Percentiles rank a stretch among this genome's conserved stretches.
phyloP scores from a whole-genome alignment of 2,329 filamentous ascomycete genomes.

The Passalora sequoiae region DNA sequence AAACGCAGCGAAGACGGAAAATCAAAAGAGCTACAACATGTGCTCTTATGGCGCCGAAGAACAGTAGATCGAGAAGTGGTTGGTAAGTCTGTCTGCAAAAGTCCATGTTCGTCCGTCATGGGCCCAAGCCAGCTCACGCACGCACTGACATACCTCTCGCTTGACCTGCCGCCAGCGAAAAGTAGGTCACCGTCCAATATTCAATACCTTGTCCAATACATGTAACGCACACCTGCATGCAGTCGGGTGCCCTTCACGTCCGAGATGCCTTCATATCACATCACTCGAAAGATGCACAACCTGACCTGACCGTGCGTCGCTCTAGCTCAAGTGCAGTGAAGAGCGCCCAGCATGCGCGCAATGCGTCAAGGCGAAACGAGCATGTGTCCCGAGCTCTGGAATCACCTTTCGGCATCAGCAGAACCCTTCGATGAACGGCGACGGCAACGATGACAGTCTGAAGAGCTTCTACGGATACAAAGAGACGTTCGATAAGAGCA shows the following conservation, averaged over 20 bases:
- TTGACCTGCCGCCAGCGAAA: slow-evolving; percentile 34
- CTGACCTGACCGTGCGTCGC: slow-evolving; percentile 2
- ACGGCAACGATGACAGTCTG: slow-evolving; percentile 43
- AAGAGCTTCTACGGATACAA: slow-evolving; percentile 62
- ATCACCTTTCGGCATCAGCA: slow-evolving; percentile 65
- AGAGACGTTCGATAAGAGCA: slow-evolving; percentile 58
- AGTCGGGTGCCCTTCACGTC: no score
- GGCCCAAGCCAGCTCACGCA: background rate
- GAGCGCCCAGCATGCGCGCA: slow-evolving; percentile 57
- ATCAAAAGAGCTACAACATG: no score
- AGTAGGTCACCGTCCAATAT: slow-evolving; percentile 21
- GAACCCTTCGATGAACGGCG: slow-evolving; percentile 62
- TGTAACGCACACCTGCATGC: background rate
- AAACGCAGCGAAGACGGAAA: no score
- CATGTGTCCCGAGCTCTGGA: slow-evolving; percentile 57
- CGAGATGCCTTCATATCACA: no score
- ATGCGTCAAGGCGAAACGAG: slow-evolving; percentile 56
- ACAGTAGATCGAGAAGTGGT: slow-evolving; percentile 1
- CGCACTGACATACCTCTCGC: slow-evolving; percentile 9
- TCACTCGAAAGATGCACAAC: no score
- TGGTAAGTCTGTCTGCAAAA: no score
- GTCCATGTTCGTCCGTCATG: slow-evolving; percentile 6
- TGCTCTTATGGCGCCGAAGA: slow-evolving; percentile 1
- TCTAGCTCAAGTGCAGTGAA: slow-evolving; percentile 60
- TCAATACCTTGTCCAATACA: background rate